Evolutionary conservation across 192 early-diverging fungal species (phyloP).

Genomic region (Gryganskiella cystojenkinii): DNA sequence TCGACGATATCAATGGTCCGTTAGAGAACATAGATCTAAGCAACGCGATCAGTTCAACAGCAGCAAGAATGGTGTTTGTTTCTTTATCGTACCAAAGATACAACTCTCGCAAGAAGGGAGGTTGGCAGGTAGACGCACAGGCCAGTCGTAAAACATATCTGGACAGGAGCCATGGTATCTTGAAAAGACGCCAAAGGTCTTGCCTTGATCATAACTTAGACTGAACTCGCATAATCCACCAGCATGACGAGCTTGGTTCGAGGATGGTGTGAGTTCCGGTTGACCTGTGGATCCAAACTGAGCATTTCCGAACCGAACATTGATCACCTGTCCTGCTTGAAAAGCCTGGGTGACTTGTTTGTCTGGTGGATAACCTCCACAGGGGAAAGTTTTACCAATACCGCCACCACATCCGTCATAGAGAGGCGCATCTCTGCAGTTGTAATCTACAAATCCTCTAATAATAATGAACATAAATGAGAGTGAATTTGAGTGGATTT

Average conservation of each 20-base stretch:
- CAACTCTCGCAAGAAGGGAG: slow-evolving; percentile 51
- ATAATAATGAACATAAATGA: no score
- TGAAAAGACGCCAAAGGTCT: slow-evolving; percentile 58
- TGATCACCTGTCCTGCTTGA: slow-evolving; percentile 60
- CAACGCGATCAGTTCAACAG: no score
- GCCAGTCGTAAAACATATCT: slow-evolving; percentile 55
- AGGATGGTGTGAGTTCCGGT: slow-evolving; percentile 18
- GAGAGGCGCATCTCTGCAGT: slow-evolving; percentile 41
- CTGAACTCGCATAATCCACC: slow-evolving; percentile 79
- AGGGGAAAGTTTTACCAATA: slow-evolving; percentile 47
- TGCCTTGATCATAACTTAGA: slow-evolving; percentile 71
- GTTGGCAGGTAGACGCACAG: slow-evolving; percentile 48
- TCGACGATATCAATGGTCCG: no score
- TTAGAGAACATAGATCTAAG: no score
- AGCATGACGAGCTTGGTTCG: slow-evolving; percentile 66
- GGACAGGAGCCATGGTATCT: slow-evolving; percentile 55
- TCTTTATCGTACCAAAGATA: slow-evolving; percentile 33
- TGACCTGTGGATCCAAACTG: slow-evolving; percentile 32
- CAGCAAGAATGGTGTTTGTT: not conserved
- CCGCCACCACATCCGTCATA: slow-evolving; percentile 42
- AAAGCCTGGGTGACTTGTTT: slow-evolving; percentile 54
- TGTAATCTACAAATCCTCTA: slow-evolving; percentile 31
- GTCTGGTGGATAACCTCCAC: slow-evolving; percentile 53
- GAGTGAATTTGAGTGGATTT: no score
- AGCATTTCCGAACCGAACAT: slow-evolving; percentile 58